Conservation (phyloP, 2,329 filamentous ascomycete genomes). For the Cytospora mali region DNA sequence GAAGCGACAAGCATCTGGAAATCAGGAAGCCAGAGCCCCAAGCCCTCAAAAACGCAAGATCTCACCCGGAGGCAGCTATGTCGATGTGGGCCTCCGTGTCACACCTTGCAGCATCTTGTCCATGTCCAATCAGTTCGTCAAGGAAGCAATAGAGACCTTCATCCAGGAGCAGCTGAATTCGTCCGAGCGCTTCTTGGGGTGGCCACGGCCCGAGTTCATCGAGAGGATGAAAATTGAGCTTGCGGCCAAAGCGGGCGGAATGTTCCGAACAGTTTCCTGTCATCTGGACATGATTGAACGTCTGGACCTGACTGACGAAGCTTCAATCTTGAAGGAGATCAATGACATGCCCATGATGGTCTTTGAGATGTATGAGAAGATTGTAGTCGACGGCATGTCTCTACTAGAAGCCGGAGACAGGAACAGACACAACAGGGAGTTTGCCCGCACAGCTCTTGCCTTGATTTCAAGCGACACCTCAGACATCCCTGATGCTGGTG, state of each 20-base stretch:
- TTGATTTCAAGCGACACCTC: slow-evolving; percentile 13
- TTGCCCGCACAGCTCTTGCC: slow-evolving; percentile 14
- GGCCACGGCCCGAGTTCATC: neutral
- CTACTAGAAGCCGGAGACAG: neutral
- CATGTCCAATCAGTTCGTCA: neutral
- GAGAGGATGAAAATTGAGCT: neutral
- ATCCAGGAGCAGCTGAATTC: neutral
- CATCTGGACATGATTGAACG: slow-evolving; percentile 9
- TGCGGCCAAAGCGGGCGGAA: neutral
- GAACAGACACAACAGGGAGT: neutral
- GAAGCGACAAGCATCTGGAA: neutral
- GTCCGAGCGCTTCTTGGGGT: neutral
- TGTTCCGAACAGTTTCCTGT: slow-evolving; percentile 16
- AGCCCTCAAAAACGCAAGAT: neutral
- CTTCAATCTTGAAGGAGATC: neutral
- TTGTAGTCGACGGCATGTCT: neutral
- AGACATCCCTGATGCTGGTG: neutral
- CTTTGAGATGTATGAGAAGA: neutral
- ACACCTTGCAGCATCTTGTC: neutral
- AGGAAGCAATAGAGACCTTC: neutral
- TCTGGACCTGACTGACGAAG: neutral
- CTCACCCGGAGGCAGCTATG: neutral
- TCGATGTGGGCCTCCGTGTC: neutral
- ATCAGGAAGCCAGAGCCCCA: neutral
- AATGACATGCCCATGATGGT: neutral